phyloP scores from a whole-genome alignment of 495 filamentous ascomycete species.

The Evansstolkia leycettana region DNA sequence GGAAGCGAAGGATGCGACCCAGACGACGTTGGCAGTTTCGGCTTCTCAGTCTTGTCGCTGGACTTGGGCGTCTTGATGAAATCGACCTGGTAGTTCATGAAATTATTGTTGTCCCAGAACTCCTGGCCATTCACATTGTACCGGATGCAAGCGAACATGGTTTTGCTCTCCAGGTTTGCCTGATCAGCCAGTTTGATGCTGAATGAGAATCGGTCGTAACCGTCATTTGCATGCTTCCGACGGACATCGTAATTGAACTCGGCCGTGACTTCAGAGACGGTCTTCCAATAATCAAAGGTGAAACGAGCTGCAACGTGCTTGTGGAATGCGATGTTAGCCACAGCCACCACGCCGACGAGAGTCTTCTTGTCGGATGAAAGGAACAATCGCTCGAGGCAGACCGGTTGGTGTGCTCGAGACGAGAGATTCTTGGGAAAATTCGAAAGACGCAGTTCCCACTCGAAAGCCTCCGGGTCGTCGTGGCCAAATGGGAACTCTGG shows the following conservation, averaged over 20 bases:
- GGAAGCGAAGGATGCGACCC: conserved; percentile 54
- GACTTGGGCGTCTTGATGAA: conserved; percentile 66
- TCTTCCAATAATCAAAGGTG: conserved; percentile 96
- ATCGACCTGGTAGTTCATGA: conserved; percentile 81
- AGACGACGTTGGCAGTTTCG: conserved; percentile 28
- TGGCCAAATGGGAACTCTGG: conserved; percentile 71
- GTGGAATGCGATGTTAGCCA: conserved; percentile 82
- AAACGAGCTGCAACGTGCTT: conserved; percentile 84
- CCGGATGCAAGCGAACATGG: conserved; percentile 80
- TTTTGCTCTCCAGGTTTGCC: conserved; percentile 80
- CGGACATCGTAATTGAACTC: conserved; percentile 75
- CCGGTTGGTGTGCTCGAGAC: conserved; percentile 49
- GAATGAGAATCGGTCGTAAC: conserved; percentile 83
- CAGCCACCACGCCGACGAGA: conserved; percentile 68
- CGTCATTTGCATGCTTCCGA: conserved; percentile 49
- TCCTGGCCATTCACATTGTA: conserved; percentile 79
- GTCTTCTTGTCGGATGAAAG: conserved; percentile 77
- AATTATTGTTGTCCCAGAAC: conserved; percentile 88
- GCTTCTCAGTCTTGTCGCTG: conserved; percentile 42
- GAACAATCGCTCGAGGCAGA: conserved; percentile 72
- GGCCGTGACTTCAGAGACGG: conserved; percentile 82
- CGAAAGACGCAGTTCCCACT: conserved; percentile 75
- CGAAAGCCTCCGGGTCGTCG: conserved; percentile 46
- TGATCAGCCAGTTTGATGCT: conserved; percentile 86
- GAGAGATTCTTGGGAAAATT: conserved; percentile 70